Conservation (phyloP, 2,329 filamentous ascomycete species). For the Fonsecaea erecta region DNA sequence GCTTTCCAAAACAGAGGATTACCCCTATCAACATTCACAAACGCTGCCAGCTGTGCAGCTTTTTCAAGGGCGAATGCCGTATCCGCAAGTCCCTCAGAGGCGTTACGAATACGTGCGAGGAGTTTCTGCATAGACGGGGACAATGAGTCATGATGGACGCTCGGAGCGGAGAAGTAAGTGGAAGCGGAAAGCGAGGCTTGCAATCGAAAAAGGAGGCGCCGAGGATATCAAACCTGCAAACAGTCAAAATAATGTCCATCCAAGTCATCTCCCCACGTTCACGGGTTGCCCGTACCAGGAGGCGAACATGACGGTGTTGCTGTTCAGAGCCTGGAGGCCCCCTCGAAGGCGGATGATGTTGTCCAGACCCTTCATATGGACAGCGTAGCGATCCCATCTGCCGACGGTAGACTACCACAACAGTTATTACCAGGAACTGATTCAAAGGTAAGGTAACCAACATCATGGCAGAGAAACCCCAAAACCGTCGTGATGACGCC, state of each 20-base stretch:
- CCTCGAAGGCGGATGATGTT: conserved; percentile 34
- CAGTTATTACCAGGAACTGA: background rate
- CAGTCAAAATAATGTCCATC: background rate
- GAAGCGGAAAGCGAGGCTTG: conserved; percentile 11
- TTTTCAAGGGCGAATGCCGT: conserved; percentile 1
- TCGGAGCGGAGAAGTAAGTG: background rate
- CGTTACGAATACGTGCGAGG: background rate
- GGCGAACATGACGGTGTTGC: conserved; percentile 9
- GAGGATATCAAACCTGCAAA: conserved; percentile 18
- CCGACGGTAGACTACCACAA: conserved; percentile 33
- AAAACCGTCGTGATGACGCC: conserved; percentile 35
- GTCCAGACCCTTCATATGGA: conserved; percentile 37
- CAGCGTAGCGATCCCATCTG: conserved; percentile 33
- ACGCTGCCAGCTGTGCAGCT: background rate
- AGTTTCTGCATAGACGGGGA: background rate
- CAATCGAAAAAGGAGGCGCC: conserved; percentile 14
- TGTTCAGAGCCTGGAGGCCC: conserved; percentile 28
- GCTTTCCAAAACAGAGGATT: conserved; percentile 17
- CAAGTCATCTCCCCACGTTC: background rate
- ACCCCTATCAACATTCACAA: conserved; percentile 8
- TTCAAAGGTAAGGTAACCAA: conserved; percentile 21
- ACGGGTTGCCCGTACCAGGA: conserved; percentile 11
- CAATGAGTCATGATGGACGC: background rate
- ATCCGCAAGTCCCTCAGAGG: background rate
- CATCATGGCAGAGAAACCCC: conserved; percentile 39